Evolutionary conservation across 1,284 basidiomycete genomes (phyloP).

Genomic region (Inonotus obliquus): DNA sequence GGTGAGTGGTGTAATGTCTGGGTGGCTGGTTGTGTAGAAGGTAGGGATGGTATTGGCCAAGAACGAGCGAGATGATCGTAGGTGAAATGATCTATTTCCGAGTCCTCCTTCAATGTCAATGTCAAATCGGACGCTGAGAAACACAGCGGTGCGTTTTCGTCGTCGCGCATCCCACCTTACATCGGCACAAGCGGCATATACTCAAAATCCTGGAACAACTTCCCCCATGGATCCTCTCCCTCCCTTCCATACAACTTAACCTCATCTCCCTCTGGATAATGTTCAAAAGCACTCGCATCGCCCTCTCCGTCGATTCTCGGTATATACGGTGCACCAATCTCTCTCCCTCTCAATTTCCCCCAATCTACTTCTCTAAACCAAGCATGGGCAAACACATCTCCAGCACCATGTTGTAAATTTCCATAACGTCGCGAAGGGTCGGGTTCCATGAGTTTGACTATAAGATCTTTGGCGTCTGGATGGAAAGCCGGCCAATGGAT

Average conservation of each 20-base stretch:
- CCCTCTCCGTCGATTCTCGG: conserved; percentile 19
- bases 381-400: conserved; percentile 92
- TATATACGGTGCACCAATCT: conserved; percentile 63
- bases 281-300: conserved; percentile 19
- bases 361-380: conserved; percentile 99
- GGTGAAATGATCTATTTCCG: too few relatives aligned
- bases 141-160: neutral
- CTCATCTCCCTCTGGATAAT: conserved; percentile 18
- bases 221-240: conserved; percentile 15
- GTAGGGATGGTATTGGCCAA: too few relatives aligned
- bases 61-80: too few relatives aligned
- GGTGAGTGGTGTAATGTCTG: neutral
- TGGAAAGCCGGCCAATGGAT: conserved; percentile 94
- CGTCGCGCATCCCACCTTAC: neutral
- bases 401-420: conserved; percentile 88
- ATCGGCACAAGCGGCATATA: conserved; percentile 15
- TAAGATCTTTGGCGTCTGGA: conserved; percentile 79
- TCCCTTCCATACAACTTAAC: conserved; percentile 14
- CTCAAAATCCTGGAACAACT: conserved; percentile 18
- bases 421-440: conserved; percentile 92
- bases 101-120: too few relatives aligned
- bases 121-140: neutral
- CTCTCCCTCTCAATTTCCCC: conserved; percentile 77
- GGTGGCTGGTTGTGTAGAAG: neutral
- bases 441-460: conserved; percentile 85